Evolutionary conservation across 768 basidiomycete genomes (phyloP), one percentile per base, ranked within the genome.

Genomic region (Clitopilus hobsonii): DNA sequence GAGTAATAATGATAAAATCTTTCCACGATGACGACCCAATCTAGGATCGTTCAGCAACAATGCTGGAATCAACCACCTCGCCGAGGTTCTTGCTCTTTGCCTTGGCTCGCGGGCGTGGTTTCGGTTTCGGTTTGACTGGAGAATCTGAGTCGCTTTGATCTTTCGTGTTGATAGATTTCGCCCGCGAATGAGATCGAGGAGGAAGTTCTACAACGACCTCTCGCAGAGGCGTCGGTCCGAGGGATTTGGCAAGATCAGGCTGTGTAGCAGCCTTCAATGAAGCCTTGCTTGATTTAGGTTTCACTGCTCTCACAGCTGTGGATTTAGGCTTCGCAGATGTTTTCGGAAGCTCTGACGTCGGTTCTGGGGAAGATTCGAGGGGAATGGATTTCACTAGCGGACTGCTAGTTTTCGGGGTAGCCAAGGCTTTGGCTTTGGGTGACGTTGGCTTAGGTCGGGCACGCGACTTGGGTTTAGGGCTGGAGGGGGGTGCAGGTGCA

Each of bases 61-160:
- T 59, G 47, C 71, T 73, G 38, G 70, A 68, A 52, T 68, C 69
- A 10, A 73, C 68, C 6, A 74, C 56, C 56, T 74, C 71, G 3
- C 27, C 61, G 18, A 72, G 60, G 20, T 36, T 45, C 57, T 64
- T 67, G 5, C 52, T 20, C 54, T 54, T 63, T 38, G 5, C 52
- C 41, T 36, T 56, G 14, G 56, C 30, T 18, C 51, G 52, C 16
- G 53, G 47, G 45, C 54, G 59, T 26, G 53, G 38, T 6, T 51
- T 51, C 5, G 56, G 48, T 18, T 52, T 60, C 7, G 51, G n/a
- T 18, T 58, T 54, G 7, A 58, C 20, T 20, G 16, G 41, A 5
- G 41, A 18, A 45, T 45, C 41, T 10, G 41, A 45, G 18, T 45
- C 41, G 41, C 18, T 45, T 18, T 45, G 41, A 8, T 45, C 41